Conservation (phyloP, 1,284 basidiomycete genomes). For the Cryptococcus sp. region DNA sequence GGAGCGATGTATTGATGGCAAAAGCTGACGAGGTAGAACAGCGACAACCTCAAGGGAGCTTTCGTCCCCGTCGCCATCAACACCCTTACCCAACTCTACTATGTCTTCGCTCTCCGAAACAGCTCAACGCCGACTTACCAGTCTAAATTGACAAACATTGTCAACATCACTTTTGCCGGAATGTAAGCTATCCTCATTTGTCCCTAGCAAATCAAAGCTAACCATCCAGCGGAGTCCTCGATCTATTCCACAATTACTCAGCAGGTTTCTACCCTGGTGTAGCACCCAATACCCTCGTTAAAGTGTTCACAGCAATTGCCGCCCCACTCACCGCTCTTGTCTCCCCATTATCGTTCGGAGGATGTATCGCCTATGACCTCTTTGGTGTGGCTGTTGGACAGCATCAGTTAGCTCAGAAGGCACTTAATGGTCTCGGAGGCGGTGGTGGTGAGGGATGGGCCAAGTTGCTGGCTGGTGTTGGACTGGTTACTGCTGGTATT, state of each 20-base stretch:
- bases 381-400: constrained; percentile 35
- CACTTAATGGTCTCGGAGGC: constrained; percentile 13
- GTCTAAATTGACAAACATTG: constrained; percentile 31
- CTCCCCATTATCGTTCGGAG: constrained; percentile 25
- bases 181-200: constrained; percentile 15
- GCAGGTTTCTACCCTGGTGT: constrained; percentile 30
- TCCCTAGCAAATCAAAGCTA: neutral
- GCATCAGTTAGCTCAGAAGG: constrained; percentile 25
- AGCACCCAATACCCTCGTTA: constrained; percentile 24
- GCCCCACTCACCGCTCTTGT: constrained; percentile 27
- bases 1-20: neutral
- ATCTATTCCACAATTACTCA: constrained; percentile 35
- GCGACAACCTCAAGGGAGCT: constrained; percentile 30
- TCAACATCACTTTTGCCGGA: constrained; percentile 36
- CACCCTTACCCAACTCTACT: constrained; percentile 32
- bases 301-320: constrained; percentile 19
- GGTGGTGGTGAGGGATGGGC: constrained; percentile 34
- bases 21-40: constrained; percentile 14
- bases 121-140: constrained; percentile 25
- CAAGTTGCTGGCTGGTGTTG: constrained; percentile 21
- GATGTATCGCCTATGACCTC: constrained; percentile 28
- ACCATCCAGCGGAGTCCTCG: constrained; percentile 15
- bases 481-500: constrained; percentile 23
- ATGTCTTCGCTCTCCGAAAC: constrained; percentile 25
- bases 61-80: constrained; percentile 35